Percentiles rank a stretch among this genome's conserved stretches.
Conservation (phyloP, 768 basidiomycete genomes). For the Mycena capillaripes region DNA sequence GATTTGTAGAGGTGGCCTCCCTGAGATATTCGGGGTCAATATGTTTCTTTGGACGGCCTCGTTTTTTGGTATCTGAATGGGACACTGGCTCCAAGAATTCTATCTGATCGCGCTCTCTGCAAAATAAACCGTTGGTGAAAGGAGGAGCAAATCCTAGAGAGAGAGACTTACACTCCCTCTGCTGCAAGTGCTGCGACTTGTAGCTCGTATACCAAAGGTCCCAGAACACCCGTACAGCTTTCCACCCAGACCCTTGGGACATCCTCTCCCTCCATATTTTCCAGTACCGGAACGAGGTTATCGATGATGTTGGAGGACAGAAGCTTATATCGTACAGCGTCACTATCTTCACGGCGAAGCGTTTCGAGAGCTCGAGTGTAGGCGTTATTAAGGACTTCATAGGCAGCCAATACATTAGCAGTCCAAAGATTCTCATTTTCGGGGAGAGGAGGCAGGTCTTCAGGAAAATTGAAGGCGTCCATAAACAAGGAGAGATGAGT, state of each 20-base stretch:
- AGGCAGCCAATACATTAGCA: background rate
- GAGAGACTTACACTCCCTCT: constrained; percentile 11
- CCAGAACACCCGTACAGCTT: background rate
- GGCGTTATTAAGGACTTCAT: background rate
- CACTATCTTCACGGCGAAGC: constrained; percentile 12
- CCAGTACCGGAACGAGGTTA: background rate
- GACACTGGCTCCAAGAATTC: constrained; percentile 5
- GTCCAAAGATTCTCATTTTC: background rate
- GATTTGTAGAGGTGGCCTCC: background rate
- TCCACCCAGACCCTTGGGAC: background rate
- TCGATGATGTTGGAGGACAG: constrained; percentile 10
- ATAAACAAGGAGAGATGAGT: background rate
- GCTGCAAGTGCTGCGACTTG: background rate
- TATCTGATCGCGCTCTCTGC: constrained; percentile 10
- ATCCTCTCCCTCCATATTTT: background rate
- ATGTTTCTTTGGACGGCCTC: background rate
- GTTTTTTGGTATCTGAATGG: background rate
- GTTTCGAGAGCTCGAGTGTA: background rate
- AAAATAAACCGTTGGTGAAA: background rate
- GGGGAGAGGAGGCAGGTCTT: background rate
- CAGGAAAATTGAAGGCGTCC: background rate
- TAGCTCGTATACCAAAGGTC: constrained; percentile 8
- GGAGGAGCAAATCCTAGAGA: background rate
- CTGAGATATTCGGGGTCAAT: constrained; percentile 3
- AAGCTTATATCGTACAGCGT: background rate